Percentiles rank a stretch among this genome's conserved stretches.
phyloP scores from a whole-genome alignment of 192 early-diverging fungal species.

The Linnemannia zychae region DNA sequence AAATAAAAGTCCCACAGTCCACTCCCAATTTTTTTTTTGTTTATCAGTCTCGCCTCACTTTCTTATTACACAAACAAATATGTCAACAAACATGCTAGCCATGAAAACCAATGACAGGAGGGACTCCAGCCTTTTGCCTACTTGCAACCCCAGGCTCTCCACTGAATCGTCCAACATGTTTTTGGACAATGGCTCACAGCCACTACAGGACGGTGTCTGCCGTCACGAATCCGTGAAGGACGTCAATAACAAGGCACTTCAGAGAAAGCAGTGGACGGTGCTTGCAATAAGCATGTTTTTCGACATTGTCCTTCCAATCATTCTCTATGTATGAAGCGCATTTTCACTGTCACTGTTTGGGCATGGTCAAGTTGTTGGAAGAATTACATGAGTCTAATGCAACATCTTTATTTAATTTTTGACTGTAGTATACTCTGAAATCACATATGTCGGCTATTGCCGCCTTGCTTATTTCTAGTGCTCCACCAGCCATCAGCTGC shows the following conservation, averaged over 20 bases:
- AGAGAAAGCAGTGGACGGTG: conserved; percentile 23
- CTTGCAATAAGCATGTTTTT: conserved; percentile 29
- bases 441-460: conserved; percentile 35
- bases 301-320: conserved; percentile 28
- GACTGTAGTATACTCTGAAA: conserved; percentile 24
- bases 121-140: conserved; percentile 24
- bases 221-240: conserved; percentile 20
- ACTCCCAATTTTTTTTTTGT: conserved; percentile 15
- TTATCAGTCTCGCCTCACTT: conserved; percentile 14
- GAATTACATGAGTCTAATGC: not conserved
- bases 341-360: conserved; percentile 19
- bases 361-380: not conserved
- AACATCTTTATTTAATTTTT: conserved; percentile 4
- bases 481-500: conserved; percentile 55
- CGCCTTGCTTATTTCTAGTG: conserved; percentile 55
- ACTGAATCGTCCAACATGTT: conserved; percentile 5
- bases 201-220: conserved; percentile 14
- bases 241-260: conserved; percentile 15
- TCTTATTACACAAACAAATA: conserved; percentile 13
- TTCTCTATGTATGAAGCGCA: conserved; percentile 28
- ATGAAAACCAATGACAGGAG: conserved; percentile 18
- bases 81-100: conserved; percentile 16
- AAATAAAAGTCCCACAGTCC: conserved; percentile 10
- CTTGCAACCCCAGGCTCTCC: conserved; percentile 13
- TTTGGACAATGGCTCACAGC: conserved; percentile 17